These are phyloP conservation scores for Trypanosoma platydactyli DNA, from an alignment of 208 protist genomes.

Conservation along the genomic window DNA sequence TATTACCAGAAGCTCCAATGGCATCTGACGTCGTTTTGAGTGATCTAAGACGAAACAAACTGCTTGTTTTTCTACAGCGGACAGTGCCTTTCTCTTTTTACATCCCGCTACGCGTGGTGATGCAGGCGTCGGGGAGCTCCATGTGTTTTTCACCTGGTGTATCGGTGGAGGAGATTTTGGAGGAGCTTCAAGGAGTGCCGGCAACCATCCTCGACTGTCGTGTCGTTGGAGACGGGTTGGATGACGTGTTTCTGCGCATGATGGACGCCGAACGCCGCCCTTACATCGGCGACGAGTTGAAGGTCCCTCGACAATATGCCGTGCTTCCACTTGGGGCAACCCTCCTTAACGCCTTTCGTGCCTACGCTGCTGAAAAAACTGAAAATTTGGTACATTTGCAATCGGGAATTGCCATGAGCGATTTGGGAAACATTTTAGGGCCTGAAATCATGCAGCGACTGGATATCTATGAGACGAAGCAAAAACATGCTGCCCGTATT, in stretches of 20 bases:
- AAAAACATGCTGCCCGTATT: conserved; percentile 33
- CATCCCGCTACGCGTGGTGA: conserved; percentile 21
- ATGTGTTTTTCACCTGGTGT: conserved; percentile 19
- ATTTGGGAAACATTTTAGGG: conserved; percentile 42
- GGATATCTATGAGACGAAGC: conserved; percentile 17
- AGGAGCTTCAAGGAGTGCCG: conserved; percentile 25
- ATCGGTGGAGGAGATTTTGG: conserved; percentile 17
- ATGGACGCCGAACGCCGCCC: conserved; percentile 29
- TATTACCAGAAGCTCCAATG: conserved; percentile 9
- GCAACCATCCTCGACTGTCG: conserved; percentile 29
- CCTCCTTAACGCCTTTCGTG: conserved; percentile 23
- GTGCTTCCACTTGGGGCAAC: conserved; percentile 19
- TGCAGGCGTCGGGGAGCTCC: conserved; percentile 4
- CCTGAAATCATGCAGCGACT: conserved; percentile 38
- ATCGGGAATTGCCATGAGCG: conserved; percentile 34
- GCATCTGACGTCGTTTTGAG: not conserved
- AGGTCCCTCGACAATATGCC: conserved; percentile 1
- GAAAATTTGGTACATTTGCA: conserved; percentile 15
- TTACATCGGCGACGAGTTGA: conserved; percentile 13
- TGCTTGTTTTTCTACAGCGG: conserved; percentile 21
- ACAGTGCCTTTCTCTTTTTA: conserved; percentile 30
- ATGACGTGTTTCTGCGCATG: conserved; percentile 38
- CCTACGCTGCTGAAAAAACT: conserved; percentile 6
- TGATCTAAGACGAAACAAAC: conserved; percentile 24
- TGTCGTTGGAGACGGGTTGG: conserved; percentile 23